Evolutionary conservation across 176 grass and related monocot genomes (phyloP).

Genomic region (Phyllostachys edulis): DNA sequence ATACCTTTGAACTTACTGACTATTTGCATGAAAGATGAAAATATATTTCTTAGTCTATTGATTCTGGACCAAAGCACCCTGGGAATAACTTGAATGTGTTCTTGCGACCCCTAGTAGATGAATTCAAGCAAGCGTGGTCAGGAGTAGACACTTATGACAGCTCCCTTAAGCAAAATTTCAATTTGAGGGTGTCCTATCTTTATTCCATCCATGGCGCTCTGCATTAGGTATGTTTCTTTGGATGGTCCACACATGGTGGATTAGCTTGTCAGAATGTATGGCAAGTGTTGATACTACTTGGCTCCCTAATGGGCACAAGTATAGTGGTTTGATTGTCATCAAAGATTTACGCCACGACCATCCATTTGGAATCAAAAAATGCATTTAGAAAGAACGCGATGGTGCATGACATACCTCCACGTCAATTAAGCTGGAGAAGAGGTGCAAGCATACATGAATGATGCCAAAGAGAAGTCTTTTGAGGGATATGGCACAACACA

Average conservation of each 20-base stretch:
- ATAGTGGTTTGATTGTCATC: not conserved
- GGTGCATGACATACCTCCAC: not conserved
- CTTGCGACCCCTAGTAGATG: too few relatives aligned
- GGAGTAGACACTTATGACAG: too few relatives aligned
- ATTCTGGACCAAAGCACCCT: too few relatives aligned
- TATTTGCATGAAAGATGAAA: too few relatives aligned
- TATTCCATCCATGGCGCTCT: too few relatives aligned
- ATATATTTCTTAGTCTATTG: too few relatives aligned
- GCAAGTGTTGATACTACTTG: not conserved
- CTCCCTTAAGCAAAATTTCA: too few relatives aligned
- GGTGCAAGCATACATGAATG: not conserved
- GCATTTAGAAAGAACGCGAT: not conserved
- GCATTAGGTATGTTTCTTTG: not conserved
- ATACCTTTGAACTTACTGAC: too few relatives aligned
- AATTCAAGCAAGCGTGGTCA: too few relatives aligned
- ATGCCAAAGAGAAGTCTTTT: not conserved
- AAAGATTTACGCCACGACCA: not conserved
- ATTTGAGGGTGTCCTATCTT: too few relatives aligned
- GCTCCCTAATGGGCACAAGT: not conserved
- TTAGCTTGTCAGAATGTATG: not conserved
- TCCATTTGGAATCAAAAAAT: not conserved
- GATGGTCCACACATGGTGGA: not conserved
- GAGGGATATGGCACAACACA: not conserved
- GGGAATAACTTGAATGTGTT: too few relatives aligned
- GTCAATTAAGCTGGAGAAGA: not conserved